Percentiles rank a stretch among this genome's conserved stretches.
phyloP scores from a whole-genome alignment of 768 basidiomycete species.

The Fomitopsis pulvina region DNA sequence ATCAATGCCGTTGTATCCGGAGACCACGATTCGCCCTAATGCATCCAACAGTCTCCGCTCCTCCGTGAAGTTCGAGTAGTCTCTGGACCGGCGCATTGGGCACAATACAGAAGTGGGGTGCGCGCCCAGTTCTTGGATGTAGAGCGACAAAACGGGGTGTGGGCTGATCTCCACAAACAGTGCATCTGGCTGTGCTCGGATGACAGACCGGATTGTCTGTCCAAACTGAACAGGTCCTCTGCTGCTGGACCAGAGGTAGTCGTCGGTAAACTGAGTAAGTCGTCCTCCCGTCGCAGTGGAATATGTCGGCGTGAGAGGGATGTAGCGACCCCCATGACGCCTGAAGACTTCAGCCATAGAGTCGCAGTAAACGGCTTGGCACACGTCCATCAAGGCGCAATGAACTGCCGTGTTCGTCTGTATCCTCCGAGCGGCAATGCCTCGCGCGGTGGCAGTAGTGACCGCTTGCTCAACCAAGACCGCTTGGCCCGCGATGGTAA shows the following conservation, averaged over 20 bases:
- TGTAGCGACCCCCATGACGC: slow-evolving; percentile 25
- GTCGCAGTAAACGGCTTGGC: slow-evolving; percentile 22
- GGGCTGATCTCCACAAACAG: slow-evolving; percentile 33
- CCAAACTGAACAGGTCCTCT: slow-evolving; percentile 32
- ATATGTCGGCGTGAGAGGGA: slow-evolving; percentile 23
- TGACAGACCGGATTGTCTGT: slow-evolving; percentile 19
- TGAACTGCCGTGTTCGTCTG: slow-evolving; percentile 33
- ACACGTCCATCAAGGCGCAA: slow-evolving; percentile 31
- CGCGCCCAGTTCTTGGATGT: slow-evolving; percentile 20
- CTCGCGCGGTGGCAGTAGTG: slow-evolving; percentile 18
- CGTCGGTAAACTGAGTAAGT: slow-evolving; percentile 21
- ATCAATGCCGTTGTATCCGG: slow-evolving; percentile 27
- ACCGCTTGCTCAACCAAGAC: slow-evolving; percentile 24
- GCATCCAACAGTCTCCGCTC: slow-evolving; percentile 16
- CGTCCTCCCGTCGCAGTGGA: slow-evolving; percentile 30
- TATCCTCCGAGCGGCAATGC: slow-evolving; percentile 31
- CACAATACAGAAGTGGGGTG: slow-evolving; percentile 17
- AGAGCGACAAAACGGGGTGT: slow-evolving; percentile 34
- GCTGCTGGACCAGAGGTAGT: slow-evolving; percentile 37
- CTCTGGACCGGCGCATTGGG: slow-evolving; percentile 23
- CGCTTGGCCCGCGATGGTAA: slow-evolving; percentile 30
- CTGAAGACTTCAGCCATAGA: slow-evolving; percentile 28
- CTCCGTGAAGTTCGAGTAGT: slow-evolving; percentile 17
- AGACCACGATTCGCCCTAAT: slow-evolving; percentile 23
- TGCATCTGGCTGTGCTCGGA: slow-evolving; percentile 14